Evolutionary conservation across 768 basidiomycete species (phyloP).

Genomic region (Rhizopogon vinicolor): DNA sequence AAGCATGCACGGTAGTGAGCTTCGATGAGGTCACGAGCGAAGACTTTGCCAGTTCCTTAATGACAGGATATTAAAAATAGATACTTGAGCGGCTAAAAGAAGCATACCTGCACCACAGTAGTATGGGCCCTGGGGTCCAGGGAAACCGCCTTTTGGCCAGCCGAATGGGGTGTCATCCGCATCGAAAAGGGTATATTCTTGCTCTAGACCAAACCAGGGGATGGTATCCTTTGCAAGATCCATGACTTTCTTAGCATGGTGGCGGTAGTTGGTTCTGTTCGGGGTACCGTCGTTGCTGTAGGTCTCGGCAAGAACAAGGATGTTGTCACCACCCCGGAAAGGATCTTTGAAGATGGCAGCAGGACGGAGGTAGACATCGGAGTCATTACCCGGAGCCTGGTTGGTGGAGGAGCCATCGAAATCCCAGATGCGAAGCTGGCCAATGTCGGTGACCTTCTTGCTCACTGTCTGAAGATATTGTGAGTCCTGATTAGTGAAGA

Average conservation of each 20-base stretch:
- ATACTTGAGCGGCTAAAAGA: not conserved
- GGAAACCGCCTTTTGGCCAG: constrained; percentile 99
- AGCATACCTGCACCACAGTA: constrained; percentile 95
- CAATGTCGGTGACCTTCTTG: constrained; percentile 83
- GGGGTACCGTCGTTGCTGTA: constrained; percentile 99
- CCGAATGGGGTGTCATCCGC: constrained; percentile 86
- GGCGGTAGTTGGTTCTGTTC: constrained; percentile 94
- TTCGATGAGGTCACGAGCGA: constrained; percentile 97
- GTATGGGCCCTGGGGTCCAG: constrained; percentile 98
- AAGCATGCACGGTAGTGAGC: constrained; percentile 98
- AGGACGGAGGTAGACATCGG: constrained; percentile 97
- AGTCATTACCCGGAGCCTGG: constrained; percentile 94
- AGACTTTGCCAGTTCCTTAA: constrained; percentile 91
- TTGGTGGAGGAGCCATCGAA: constrained; percentile 98
- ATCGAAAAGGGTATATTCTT: constrained; percentile 98
- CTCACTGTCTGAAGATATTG: constrained; percentile 62
- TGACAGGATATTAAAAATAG: constrained; percentile 8
- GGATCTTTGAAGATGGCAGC: constrained; percentile 98
- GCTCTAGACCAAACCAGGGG: constrained; percentile 99
- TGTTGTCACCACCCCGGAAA: constrained; percentile 98
- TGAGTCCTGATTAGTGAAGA: not conserved
- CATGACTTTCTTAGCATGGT: constrained; percentile 93
- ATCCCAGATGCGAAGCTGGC: constrained; percentile 95
- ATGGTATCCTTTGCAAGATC: constrained; percentile 73
- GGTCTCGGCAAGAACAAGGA: constrained; percentile 93